Base-by-base conservation (phyloP, 1,284 basidiomycete species). In the Erythrobasidium hasegawianum region DNA sequence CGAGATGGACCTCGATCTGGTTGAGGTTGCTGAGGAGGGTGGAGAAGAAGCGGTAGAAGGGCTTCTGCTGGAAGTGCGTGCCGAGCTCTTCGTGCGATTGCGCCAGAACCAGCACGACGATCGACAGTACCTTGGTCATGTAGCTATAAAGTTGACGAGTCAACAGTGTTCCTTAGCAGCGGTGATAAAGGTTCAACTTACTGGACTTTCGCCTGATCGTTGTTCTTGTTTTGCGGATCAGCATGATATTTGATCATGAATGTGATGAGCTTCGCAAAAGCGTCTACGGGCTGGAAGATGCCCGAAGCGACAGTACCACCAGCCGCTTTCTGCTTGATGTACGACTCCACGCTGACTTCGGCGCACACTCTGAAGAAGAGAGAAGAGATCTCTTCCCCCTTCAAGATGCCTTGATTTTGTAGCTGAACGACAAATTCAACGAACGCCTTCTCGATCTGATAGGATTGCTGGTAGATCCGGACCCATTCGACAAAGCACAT, bases 201-300 rank as follows among this genome's bases (percentile, higher is more conserved):
- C 76, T 96, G 89, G 24, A 94, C 90, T 78, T 97, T 97, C 20
- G 91, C 89, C 73, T 91, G 89, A 74, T 93, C 89, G 73, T 91
- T 90, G 79, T 92, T 89, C 69, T 88, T 83, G 33, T 88, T 90
- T 13, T 76, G 80, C 57, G 88, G 88, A 77, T 97, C 95, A 24
- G 91, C 93, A 72, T 98, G 95, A 77, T 98, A 97, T 81, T 98
- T 98, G 85, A 98, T 94, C 81, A 99, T 96, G 77, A 97, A 90
- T 53, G 94, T 90, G 70, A 98, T 91, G 72, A 98, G 81, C 72
- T 92, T 86, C 53, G 94, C 92, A 81, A 97, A 88, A 9, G 96
- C 92, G 78, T 99, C 96, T 72, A 97, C 82, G 16, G 92, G 90
- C 76, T 91, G 90, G 81, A 93, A 97, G 65, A 80, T 76, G 62